Evolutionary conservation across 1,139 yeast species (phyloP), one percentile per base, ranked within the genome.

Genomic region (Yamadazyma diospyri): DNA sequence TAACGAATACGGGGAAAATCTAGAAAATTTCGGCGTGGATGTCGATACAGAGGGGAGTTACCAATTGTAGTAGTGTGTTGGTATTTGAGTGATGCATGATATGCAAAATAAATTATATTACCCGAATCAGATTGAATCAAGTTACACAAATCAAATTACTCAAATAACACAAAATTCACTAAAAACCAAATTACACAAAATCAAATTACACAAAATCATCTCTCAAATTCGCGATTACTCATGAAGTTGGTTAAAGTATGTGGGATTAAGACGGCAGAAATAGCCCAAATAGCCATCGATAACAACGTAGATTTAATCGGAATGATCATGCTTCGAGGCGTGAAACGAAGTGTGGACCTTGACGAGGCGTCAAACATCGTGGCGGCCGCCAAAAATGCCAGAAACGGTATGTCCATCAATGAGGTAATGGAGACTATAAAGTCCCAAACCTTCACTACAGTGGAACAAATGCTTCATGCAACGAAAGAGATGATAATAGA

Each of bases 1-100:
- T 38, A 88, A 86, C 50, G 81, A 72, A 29, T 69, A 82, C 55
- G 98, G 98, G 6, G 97, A 89, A 49, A 71, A 74, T 4, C 61
- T 92, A 33, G 72, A 72, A 27, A 96, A 87, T 57, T 88, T 77
- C 54, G 97, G 97, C 1, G 97, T 92, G 2, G 97, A 89, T 52
- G 42, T 78, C 4, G 87, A 80, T 3, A 76, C 80, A 1, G 88
- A 79, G 45, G 20, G 9, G 6, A 18, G 9, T 18, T 18, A 7
- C 20, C 6, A 18, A 9, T 18, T 18, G 9, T 18, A 18, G 9
- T n/a, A n/a, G n/a, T n/a, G n/a, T n/a, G n/a, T n/a, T n/a, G n/a
- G n/a, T n/a, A n/a, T n/a, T n/a, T n/a, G n/a, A n/a, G n/a, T n/a
- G n/a, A n/a, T n/a, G n/a, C n/a, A n/a, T n/a, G n/a, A n/a, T n/a